Percentiles rank a stretch among this genome's conserved stretches.
phyloP scores from a whole-genome alignment of 768 basidiomycete genomes.

The Trametes cubensis region DNA sequence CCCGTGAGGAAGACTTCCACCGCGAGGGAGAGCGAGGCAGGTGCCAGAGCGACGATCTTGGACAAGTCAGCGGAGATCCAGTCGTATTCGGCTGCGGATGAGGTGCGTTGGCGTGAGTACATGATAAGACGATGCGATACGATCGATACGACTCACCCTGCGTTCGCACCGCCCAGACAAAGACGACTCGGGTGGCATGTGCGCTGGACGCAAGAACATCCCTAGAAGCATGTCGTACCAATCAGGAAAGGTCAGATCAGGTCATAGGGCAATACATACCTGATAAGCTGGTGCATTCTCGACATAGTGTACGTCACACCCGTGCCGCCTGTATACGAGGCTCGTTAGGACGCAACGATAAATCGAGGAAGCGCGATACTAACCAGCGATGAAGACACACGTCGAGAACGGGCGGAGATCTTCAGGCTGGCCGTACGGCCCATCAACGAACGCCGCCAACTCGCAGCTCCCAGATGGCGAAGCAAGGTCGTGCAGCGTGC shows the following conservation, averaged over 20 bases:
- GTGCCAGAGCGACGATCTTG: constrained; percentile 13
- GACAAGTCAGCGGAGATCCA: constrained; percentile 23
- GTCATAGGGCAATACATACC: constrained; percentile 22
- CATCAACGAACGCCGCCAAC: constrained; percentile 41
- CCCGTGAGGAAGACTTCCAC: constrained; percentile 25
- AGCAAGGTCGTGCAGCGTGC: constrained; percentile 28
- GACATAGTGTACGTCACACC: constrained; percentile 39
- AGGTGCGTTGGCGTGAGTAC: not conserved
- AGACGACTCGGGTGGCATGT: constrained; percentile 27
- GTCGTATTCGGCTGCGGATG: constrained; percentile 24
- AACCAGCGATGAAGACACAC: constrained; percentile 43
- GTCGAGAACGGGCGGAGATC: constrained; percentile 38
- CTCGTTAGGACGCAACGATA: not conserved
- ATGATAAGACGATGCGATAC: not conserved
- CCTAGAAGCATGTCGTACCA: not conserved
- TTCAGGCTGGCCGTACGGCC: constrained; percentile 44
- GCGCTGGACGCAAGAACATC: not conserved
- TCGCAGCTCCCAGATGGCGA: constrained; percentile 26
- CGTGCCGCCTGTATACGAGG: constrained; percentile 31
- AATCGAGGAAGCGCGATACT: constrained; percentile 1
- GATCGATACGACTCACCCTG: constrained; percentile 17
- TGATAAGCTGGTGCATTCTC: constrained; percentile 38
- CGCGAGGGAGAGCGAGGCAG: constrained; percentile 22
- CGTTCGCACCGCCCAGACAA: constrained; percentile 35
- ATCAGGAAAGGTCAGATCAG: too few relatives aligned